Evolutionary conservation across 176 grass and related monocot species (phyloP).

Genomic region (Musa schizocarpa): DNA sequence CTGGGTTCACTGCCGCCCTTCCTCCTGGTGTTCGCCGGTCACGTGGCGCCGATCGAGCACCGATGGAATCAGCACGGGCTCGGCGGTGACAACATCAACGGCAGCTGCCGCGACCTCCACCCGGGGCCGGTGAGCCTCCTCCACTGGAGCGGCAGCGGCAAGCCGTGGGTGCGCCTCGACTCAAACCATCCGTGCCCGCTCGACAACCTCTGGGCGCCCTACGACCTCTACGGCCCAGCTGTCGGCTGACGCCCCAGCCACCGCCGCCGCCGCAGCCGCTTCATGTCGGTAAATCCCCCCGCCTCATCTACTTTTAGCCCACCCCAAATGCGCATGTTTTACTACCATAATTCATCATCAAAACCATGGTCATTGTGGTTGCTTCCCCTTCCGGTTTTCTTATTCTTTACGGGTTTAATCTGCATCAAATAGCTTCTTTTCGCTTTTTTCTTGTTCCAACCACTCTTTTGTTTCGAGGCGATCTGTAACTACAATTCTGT

Average conservation of each 20-base stretch:
- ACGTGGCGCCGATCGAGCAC: conserved; percentile 87
- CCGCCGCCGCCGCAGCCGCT: no score
- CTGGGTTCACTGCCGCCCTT: conserved; percentile 84
- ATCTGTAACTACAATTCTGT: no score
- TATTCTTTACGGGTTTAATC: neutral
- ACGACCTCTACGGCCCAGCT: conserved; percentile 60
- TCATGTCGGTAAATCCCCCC: no score
- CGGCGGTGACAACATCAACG: conserved; percentile 75
- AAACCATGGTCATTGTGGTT: neutral
- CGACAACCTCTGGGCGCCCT: conserved; percentile 82
- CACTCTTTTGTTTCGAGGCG: no score
- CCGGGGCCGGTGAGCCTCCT: conserved; percentile 82
- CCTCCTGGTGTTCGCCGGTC: conserved; percentile 82
- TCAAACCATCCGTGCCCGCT: conserved; percentile 71
- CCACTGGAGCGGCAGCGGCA: conserved; percentile 92
- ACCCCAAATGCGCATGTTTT: no score
- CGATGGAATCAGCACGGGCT: conserved; percentile 97
- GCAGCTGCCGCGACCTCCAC: conserved; percentile 87
- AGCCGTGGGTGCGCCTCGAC: conserved; percentile 70
- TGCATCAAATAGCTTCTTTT: neutral
- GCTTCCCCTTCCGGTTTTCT: neutral
- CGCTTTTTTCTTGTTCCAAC: neutral
- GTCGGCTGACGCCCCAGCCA: no score
- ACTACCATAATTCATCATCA: neutral
- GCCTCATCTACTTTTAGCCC: no score